Conservation (phyloP, 768 basidiomycete species). For the Multifurca ochricompacta region DNA sequence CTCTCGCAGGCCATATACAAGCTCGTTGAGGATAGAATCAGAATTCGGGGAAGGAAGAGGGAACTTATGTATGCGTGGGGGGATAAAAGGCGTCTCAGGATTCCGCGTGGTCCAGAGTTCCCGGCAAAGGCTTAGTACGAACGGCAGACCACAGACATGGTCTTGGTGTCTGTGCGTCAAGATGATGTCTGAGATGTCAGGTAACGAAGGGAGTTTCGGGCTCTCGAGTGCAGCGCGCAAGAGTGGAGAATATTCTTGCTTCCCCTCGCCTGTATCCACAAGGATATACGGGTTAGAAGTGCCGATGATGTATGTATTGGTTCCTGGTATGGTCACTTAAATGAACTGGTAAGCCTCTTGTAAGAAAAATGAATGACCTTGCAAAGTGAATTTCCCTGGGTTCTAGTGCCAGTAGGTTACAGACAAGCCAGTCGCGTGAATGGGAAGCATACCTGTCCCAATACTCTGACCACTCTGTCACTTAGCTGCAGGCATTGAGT, state of each 20-base stretch:
- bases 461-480: slow-evolving; percentile 54
- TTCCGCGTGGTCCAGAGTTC: slow-evolving; percentile 49
- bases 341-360: background rate
- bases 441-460: slow-evolving; percentile 56
- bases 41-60: slow-evolving; percentile 32
- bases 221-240: slow-evolving; percentile 55
- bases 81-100: slow-evolving; percentile 37
- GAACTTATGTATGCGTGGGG: slow-evolving; percentile 72
- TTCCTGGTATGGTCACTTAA: slow-evolving; percentile 41
- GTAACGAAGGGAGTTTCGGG: slow-evolving; percentile 32
- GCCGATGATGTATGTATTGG: slow-evolving; percentile 85
- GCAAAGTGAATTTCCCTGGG: slow-evolving; percentile 81
- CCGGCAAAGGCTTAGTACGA: slow-evolving; percentile 59
- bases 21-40: slow-evolving; percentile 33
- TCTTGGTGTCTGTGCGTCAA: slow-evolving; percentile 89
- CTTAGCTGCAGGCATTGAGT: slow-evolving; percentile 44
- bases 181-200: slow-evolving; percentile 80
- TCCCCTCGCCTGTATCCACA: slow-evolving; percentile 78
- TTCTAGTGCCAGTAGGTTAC: slow-evolving; percentile 41
- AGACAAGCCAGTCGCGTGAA: background rate
- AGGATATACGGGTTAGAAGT: slow-evolving; percentile 63
- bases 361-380: slow-evolving; percentile 49
- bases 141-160: slow-evolving; percentile 70
- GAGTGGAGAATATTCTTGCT: slow-evolving; percentile 54
- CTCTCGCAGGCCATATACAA: slow-evolving; percentile 35